Evolutionary conservation across 75 land plant genomes (phyloP).

Genomic region (Larix kaempferi): DNA sequence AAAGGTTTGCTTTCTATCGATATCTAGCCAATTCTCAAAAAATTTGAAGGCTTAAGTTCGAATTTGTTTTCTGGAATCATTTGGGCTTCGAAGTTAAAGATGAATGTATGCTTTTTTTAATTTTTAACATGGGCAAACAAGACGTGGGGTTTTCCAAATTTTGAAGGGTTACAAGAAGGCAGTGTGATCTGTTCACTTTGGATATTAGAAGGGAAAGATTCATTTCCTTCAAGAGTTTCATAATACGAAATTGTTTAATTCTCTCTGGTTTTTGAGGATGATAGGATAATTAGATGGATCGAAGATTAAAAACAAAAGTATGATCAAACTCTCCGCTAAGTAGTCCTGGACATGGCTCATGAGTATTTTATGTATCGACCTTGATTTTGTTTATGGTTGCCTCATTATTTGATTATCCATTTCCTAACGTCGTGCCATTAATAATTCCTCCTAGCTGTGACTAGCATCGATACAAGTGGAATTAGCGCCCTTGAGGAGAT

Average conservation of each 20-base stretch:
- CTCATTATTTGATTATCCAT: background rate
- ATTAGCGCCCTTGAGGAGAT: constrained; percentile 66
- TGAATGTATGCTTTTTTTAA: too few species aligned
- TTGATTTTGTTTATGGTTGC: too few species aligned
- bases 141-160: too few species aligned
- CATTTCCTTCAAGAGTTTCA: too few species aligned
- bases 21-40: background rate
- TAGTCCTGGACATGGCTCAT: too few species aligned
- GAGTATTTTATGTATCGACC: too few species aligned
- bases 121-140: too few species aligned
- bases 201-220: too few species aligned
- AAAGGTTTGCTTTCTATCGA: constrained; percentile 39
- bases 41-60: background rate
- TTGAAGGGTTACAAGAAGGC: too few species aligned
- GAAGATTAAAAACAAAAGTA: constrained; percentile 63
- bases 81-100: background rate
- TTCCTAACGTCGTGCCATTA: background rate
- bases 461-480: constrained; percentile 76
- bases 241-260: too few species aligned
- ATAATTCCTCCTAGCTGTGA: constrained; percentile 50
- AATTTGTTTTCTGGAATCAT: background rate
- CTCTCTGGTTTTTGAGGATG: background rate
- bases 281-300: constrained; percentile 77
- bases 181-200: too few species aligned
- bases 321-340: too few species aligned